phyloP scores from a whole-genome alignment of 2,329 filamentous ascomycete species.

The Cercospora sp. region DNA sequence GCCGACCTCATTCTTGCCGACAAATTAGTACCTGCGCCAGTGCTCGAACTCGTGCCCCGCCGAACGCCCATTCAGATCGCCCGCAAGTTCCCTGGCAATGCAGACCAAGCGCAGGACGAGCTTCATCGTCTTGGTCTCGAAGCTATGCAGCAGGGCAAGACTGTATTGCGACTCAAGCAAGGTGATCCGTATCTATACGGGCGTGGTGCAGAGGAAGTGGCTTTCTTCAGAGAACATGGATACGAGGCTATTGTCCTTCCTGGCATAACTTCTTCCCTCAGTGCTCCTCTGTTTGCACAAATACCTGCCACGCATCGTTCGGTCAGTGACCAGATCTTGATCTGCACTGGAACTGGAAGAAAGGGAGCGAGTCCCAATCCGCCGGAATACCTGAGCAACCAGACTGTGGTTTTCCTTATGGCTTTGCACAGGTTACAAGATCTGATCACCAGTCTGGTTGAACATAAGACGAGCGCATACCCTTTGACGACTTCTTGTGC shows the following conservation, averaged over 20 bases:
- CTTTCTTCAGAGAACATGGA: slow-evolving; percentile 74
- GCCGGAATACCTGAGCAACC: slow-evolving; percentile 71
- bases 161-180: slow-evolving; percentile 88
- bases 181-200: slow-evolving; percentile 97
- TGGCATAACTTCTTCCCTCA: slow-evolving; percentile 84
- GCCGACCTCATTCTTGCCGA: slow-evolving; percentile 82
- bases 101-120: slow-evolving; percentile 88
- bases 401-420: slow-evolving; percentile 95
- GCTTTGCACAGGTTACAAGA: slow-evolving; percentile 79
- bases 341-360: slow-evolving; percentile 95
- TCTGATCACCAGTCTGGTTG: slow-evolving; percentile 70
- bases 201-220: slow-evolving; percentile 87
- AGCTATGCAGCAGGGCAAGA: slow-evolving; percentile 68
- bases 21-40: slow-evolving; percentile 79
- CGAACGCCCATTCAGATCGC: slow-evolving; percentile 88
- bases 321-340: slow-evolving; percentile 85
- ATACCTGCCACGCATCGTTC: slow-evolving; percentile 87
- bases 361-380: slow-evolving; percentile 82
- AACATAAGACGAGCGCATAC: slow-evolving; percentile 35
- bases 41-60: slow-evolving; percentile 86
- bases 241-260: slow-evolving; percentile 71
- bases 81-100: slow-evolving; percentile 96
- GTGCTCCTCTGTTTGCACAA: slow-evolving; percentile 81
- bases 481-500: slow-evolving; percentile 81
- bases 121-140: slow-evolving; percentile 75